phyloP scores from a whole-genome alignment of 2,329 filamentous ascomycete genomes.

The Dichotomopilus funicola region DNA sequence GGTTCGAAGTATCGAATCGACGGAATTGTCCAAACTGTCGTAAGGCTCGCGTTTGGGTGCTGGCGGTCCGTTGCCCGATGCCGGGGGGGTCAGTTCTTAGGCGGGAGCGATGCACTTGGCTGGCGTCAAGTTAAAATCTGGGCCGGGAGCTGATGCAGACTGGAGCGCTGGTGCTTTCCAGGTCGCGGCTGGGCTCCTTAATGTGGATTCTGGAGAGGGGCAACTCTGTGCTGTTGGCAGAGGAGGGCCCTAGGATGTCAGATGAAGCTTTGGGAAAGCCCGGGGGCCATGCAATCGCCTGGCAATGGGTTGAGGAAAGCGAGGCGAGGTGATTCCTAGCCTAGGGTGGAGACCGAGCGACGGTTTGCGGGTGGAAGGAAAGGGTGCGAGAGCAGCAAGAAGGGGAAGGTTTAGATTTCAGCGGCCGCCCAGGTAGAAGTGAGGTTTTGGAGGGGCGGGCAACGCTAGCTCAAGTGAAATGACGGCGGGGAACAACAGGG shows the following conservation, averaged over 20 bases:
- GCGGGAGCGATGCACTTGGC: conserved; percentile 18
- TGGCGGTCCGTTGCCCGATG: conserved; percentile 13
- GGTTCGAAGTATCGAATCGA: conserved; percentile 12
- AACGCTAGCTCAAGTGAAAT: conserved; percentile 25
- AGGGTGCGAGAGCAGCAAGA: conserved; percentile 14
- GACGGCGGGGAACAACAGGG: conserved; percentile 26
- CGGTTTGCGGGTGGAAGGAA: conserved; percentile 8
- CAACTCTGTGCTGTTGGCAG: neutral
- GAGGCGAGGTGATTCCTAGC: conserved; percentile 9
- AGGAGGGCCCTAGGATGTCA: conserved; percentile 10
- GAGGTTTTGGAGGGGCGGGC: conserved; percentile 26
- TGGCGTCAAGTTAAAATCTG: conserved; percentile 17
- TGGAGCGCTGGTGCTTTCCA: neutral
- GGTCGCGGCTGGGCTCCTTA: conserved; percentile 11
- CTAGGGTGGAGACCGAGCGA: conserved; percentile 12
- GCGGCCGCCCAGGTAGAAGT: conserved; percentile 19
- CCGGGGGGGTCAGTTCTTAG: conserved; percentile 7
- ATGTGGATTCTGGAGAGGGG: conserved; percentile 10
- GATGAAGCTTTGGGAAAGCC: conserved; percentile 6
- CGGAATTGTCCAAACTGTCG: neutral
- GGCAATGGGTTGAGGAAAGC: conserved; percentile 9
- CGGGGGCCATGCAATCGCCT: conserved; percentile 11
- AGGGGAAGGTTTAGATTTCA: conserved; percentile 17
- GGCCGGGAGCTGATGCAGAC: conserved; percentile 16
- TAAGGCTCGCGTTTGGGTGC: conserved; percentile 11